Percentiles rank a stretch among this genome's conserved stretches.
These are phyloP conservation scores for Cordyceps cateniannulata DNA, from an alignment of 2,329 filamentous ascomycete genomes.

Conservation along the genomic window DNA sequence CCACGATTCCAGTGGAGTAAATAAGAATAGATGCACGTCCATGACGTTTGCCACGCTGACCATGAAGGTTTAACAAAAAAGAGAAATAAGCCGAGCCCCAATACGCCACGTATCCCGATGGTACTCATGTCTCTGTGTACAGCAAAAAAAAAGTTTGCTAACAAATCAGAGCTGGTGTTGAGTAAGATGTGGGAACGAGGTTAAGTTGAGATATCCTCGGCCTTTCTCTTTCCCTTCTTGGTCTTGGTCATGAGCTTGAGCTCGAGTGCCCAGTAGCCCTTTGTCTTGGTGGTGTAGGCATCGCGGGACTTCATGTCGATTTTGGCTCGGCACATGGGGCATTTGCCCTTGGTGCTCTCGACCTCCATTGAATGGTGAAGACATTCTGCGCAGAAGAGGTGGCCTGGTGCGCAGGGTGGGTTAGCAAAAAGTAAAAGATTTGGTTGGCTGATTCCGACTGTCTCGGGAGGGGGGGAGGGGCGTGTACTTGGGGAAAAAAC, in stretches of 20 bases:
- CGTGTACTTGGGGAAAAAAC: slow-evolving; percentile 24
- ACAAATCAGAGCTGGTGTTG: too few relatives aligned
- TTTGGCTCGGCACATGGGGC: slow-evolving; percentile 57
- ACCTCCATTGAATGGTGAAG: slow-evolving; percentile 54
- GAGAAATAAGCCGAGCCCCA: not conserved
- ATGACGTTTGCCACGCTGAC: not conserved
- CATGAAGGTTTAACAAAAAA: too few relatives aligned
- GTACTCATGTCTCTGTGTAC: not conserved
- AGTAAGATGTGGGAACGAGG: too few relatives aligned
- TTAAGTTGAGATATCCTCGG: slow-evolving; percentile 20
- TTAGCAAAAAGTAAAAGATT: not conserved
- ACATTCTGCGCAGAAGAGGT: slow-evolving; percentile 58
- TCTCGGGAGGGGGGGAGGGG: not conserved
- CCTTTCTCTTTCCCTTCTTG: slow-evolving; percentile 41
- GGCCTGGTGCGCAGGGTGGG: slow-evolving; percentile 37
- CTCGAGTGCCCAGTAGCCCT: slow-evolving; percentile 52
- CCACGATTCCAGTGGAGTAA: not conserved
- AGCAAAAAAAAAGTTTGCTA: not conserved
- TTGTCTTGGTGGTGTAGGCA: slow-evolving; percentile 38
- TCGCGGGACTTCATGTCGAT: slow-evolving; percentile 42
- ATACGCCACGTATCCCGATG: not conserved
- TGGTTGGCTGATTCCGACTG: too few relatives aligned
- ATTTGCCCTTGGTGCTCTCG: slow-evolving; percentile 48
- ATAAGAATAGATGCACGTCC: not conserved
- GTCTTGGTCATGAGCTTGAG: slow-evolving; percentile 55